These are phyloP conservation scores for Nepenthes alata DNA, from an alignment of 179 eudicot species.

Conservation along the genomic window DNA sequence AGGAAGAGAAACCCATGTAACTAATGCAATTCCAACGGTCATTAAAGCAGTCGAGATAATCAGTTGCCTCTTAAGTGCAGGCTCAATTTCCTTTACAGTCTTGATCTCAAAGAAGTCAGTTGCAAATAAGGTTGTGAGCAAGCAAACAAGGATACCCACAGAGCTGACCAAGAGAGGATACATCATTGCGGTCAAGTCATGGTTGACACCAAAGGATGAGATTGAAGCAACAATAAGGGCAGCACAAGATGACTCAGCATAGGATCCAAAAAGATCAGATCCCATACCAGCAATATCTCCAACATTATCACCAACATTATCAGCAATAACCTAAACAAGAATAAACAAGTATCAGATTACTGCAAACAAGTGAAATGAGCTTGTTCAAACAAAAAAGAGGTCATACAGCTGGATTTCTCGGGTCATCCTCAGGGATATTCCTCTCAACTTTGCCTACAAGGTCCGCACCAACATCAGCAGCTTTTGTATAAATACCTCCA, in stretches of 20 bases:
- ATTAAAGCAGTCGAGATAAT: conserved; percentile 73
- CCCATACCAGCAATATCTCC: conserved; percentile 99
- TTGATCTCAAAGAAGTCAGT: conserved; percentile 90
- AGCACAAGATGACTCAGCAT: conserved; percentile 91
- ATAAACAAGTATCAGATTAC: neutral
- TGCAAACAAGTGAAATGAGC: neutral
- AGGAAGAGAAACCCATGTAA: conserved; percentile 67
- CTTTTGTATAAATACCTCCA: conserved; percentile 93
- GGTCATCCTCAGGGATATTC: conserved; percentile 95
- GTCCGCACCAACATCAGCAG: conserved; percentile 99
- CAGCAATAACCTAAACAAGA: conserved; percentile 72
- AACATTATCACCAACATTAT: conserved; percentile 92
- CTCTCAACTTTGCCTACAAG: conserved; percentile 90
- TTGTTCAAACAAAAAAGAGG: neutral
- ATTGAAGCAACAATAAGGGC: conserved; percentile 93
- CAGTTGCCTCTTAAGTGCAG: conserved; percentile 75
- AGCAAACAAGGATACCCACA: conserved; percentile 67
- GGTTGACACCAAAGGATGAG: conserved; percentile 77
- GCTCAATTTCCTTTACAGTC: conserved; percentile 83
- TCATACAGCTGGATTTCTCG: conserved; percentile 87
- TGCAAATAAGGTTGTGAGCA: conserved; percentile 81
- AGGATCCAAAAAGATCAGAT: conserved; percentile 94
- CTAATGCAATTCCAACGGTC: conserved; percentile 68
- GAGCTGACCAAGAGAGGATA: conserved; percentile 76
- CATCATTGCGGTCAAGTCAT: conserved; percentile 72